These are phyloP conservation scores for Verruconis gallopava DNA, from an alignment of 2,329 filamentous ascomycete genomes.

Conservation along the genomic window DNA sequence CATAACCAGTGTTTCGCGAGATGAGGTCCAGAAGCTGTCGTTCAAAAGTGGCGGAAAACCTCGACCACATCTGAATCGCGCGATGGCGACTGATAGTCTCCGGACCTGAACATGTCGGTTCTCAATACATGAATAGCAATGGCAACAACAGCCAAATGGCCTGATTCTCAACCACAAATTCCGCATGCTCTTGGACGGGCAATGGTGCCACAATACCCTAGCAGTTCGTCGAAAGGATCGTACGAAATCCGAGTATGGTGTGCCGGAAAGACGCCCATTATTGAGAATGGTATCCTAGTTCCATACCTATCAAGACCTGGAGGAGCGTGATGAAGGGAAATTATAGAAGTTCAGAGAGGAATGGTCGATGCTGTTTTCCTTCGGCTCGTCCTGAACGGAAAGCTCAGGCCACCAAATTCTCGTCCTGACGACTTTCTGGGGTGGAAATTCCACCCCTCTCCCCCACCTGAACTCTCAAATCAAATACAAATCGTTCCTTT, in stretches of 20 bases:
- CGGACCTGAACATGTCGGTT: slow-evolving; percentile 25
- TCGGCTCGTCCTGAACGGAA: too few species aligned
- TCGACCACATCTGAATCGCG: not conserved
- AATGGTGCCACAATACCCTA: not conserved
- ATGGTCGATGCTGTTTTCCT: too few species aligned
- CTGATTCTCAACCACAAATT: slow-evolving; percentile 7
- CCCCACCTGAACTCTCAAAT: too few species aligned
- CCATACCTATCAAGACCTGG: too few species aligned
- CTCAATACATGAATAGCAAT: slow-evolving; percentile 48
- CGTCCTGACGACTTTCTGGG: not conserved
- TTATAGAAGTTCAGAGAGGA: too few species aligned
- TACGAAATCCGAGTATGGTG: not conserved
- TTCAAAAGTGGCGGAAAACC: too few species aligned
- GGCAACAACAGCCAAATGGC: slow-evolving; percentile 28
- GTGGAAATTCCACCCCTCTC: not conserved
- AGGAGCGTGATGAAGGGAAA: too few species aligned
- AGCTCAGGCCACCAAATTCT: slow-evolving; percentile 1
- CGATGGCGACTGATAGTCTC: slow-evolving; percentile 18
- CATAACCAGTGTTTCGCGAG: too few species aligned
- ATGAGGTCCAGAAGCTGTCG: too few species aligned
- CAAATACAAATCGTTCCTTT: too few species aligned
- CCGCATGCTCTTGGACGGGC: slow-evolving; percentile 1
- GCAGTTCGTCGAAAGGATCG: not conserved
- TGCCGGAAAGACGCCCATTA: too few species aligned
- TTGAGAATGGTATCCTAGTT: too few species aligned